Base-by-base conservation (phyloP, 2,329 filamentous ascomycete genomes). In the Tolypocladium nubicola region DNA sequence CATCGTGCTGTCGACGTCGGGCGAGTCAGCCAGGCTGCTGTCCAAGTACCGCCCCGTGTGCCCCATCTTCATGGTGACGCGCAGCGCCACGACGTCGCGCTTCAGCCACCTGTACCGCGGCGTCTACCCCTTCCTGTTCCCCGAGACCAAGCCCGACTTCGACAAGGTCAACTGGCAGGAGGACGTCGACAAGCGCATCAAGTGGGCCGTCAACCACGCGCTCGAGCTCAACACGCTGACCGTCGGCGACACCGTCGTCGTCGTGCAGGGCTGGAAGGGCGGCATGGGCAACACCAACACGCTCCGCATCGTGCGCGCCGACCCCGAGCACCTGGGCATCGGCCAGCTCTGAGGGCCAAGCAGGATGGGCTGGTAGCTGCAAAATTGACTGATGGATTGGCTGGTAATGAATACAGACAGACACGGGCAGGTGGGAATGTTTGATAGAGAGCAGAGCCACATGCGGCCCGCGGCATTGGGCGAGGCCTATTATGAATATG, bases 1-100 rank as follows among this genome's bases (percentile, higher is more conserved):
- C 73, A 85, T 99, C 65, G 93, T 97, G 61, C 81, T 99, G 67
- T 97, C 93, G 67, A 99, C 94, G 56, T 96, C 92, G 65, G 94
- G 94, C 71, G 89, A 90, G 70, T 97, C 93, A 64, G 94, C 94
- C 60, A 91, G 94, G 68, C 86, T 97, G 61, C 82, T 97, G 65
- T 96, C 93, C 79, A 99, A 99, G 81, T 99, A 97, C 81, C 89
- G 94, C 70, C 94, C 94, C 55, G 92, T 97, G 63, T 97, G 93
- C 84, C 94, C 94, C 67, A 97, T 99, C 78, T 93, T 99, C 81
- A 97, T 97, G 93, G 89, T 99, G 63, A 96, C 93, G 63, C 88
- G 94, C 68, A 96, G 88, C 73, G 77, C 85, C 53, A 85, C 83
- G 63, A 90, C 94, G 55, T 88, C 91, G 60, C 84, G 94, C 76